phyloP scores from a whole-genome alignment of 192 early-diverging fungal genomes.

The Endogone sp. region DNA sequence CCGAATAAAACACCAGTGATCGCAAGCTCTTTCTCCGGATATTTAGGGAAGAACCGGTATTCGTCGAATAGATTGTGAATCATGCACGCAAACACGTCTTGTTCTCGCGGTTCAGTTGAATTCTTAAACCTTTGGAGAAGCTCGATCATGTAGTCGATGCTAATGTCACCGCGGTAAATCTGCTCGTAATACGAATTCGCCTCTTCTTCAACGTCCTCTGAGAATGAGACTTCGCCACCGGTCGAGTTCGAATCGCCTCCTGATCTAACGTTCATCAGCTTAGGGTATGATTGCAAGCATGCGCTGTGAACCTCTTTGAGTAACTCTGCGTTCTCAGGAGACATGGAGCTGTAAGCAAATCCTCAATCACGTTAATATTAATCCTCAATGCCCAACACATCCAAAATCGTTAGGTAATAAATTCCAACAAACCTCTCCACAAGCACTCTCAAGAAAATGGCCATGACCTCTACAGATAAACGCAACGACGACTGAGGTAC shows the following conservation, averaged over 20 bases:
- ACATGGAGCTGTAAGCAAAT: slow-evolving; percentile 41
- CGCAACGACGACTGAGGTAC: slow-evolving; percentile 39
- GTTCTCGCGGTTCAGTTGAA: slow-evolving; percentile 68
- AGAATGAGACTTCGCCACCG: slow-evolving; percentile 45
- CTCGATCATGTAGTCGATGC: slow-evolving; percentile 82
- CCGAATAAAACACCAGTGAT: slow-evolving; percentile 93
- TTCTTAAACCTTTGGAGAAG: slow-evolving; percentile 76
- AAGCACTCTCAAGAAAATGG: slow-evolving; percentile 65
- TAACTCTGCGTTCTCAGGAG: slow-evolving; percentile 54
- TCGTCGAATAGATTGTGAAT: slow-evolving; percentile 95
- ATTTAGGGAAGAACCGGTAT: slow-evolving; percentile 90
- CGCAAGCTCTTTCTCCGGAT: slow-evolving; percentile 87
- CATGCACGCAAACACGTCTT: slow-evolving; percentile 86
- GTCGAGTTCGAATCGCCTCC: slow-evolving; percentile 42
- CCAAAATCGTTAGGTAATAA: background rate
- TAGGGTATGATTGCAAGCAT: slow-evolving; percentile 48
- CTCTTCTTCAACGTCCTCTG: slow-evolving; percentile 74
- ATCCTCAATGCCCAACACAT: too few species aligned
- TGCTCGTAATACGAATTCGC: slow-evolving; percentile 72
- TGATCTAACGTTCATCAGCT: slow-evolving; percentile 33
- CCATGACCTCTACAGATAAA: slow-evolving; percentile 62
- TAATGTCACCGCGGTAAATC: slow-evolving; percentile 75
- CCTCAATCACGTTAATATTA: background rate
- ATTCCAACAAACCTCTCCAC: slow-evolving; percentile 36
- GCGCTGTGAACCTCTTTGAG: slow-evolving; percentile 55